Base-by-base conservation (phyloP, 139 green algal species). In the Chlorella sp. region DNA sequence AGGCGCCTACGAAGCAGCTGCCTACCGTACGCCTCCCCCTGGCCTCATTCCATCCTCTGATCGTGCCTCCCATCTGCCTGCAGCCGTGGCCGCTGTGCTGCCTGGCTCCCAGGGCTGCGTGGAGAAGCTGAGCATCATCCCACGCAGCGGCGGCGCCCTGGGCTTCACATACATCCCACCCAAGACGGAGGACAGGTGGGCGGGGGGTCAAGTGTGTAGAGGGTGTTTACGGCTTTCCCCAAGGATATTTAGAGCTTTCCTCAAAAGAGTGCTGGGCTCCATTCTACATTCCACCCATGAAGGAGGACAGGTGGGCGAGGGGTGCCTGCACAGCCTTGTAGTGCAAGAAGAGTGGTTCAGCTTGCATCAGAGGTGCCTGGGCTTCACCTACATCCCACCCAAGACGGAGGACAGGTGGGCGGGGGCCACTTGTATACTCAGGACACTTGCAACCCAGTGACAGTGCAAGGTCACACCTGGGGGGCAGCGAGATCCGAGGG, bases 71-170 rank as follows among this genome's bases (percentile, higher is more conserved):
- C 18, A 3, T 34, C 77, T n/a, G 2, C n/a, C 32, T 76, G 81
- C 81, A 86, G 83, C 83, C 22, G 83, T 88, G 37, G 40, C 83
- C 1, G 83, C 83, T 0, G 64, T 88, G 83, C 61, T 88, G 64
- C 83, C 83, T 1, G 83, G 83, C 37, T 32, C 39, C 12, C 24
- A 36, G 9, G 85, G 92, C 16, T 66, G 83, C 7, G 96, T 97
- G 22, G 94, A 96, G 90, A 94, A 95, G 86, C 89, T 98, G 34
- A 96, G 89, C 91, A 99, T 99, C 92, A 96, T 99, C n/a, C 96
- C 97, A 0, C 90, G 97, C 37, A 93, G 87, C 34, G 96, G 96
- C 28, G 97, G 96, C 40, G 96, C 97, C 0, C 92, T 99, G n/a
- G 96, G 96, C 48, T 97, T 97, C 91, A 96, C 94, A 1, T 98